A percentile compares a stretch with the other conserved stretches of the same genome.
These are phyloP conservation scores for Calonectria montana DNA, from an alignment of 2,329 filamentous ascomycete species.

Conservation along the genomic window DNA sequence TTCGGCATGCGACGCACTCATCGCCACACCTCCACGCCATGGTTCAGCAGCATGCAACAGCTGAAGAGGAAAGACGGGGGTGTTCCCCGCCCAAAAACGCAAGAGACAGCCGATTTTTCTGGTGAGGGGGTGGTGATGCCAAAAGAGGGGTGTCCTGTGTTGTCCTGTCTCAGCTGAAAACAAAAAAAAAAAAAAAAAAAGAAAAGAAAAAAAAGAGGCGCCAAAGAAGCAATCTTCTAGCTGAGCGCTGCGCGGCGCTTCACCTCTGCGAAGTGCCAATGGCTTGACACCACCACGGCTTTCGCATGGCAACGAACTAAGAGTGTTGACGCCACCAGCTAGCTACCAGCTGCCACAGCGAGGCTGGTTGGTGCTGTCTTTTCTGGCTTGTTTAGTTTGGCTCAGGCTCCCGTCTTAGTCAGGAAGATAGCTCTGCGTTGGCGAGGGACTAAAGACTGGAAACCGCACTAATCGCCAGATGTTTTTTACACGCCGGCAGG, in stretches of 20 bases:
- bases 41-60: background rate
- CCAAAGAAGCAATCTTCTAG: constrained; percentile 7
- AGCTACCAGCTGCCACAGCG: background rate
- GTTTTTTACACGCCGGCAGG: background rate
- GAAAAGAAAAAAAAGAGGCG: background rate
- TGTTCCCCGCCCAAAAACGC: background rate
- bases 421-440: background rate
- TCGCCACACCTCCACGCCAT: background rate
- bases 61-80: background rate
- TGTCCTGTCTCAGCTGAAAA: constrained; percentile 1
- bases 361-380: background rate
- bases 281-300: background rate
- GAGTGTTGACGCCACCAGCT: background rate
- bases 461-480: background rate
- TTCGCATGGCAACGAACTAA: background rate
- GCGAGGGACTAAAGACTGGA: background rate
- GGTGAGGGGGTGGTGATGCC: background rate
- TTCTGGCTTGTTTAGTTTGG: background rate
- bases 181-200: background rate
- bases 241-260: background rate
- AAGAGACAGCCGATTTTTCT: background rate
- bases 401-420: background rate
- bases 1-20: background rate
- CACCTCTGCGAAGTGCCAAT: background rate
- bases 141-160: background rate